Evolutionary conservation across 2,329 filamentous ascomycete genomes (phyloP), one percentile per base, ranked within the genome.

Genomic region (Fusarium tupiense): DNA sequence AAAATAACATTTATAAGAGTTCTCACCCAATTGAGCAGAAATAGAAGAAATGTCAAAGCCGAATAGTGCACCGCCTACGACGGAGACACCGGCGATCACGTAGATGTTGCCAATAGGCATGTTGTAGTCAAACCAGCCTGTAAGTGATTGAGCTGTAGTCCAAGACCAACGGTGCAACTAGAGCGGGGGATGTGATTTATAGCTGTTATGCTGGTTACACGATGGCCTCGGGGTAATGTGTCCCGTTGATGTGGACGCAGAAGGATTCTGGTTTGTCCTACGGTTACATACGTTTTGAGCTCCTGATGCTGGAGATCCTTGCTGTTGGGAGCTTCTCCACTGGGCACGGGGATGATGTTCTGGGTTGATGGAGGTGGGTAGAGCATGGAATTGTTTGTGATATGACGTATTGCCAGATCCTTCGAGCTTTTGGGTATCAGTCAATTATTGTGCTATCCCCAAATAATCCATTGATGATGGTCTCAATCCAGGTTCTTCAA

Each of bases 1-100:
- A 72, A 83, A 83, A 64, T 83, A 83, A 61, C 82, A 83, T 44
- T 78, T 79, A 61, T 83, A 83, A 29, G 81, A 80, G 58, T 83
- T 80, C 73, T 81, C 80, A 52, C 79, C 79, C 37, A 78, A 58
- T 11, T 77, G 76, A 17, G 76, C 76, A 22, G 75, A 77, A 4
- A 77, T 69, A 5, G 76, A 77, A 11, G 75, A 77, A 43, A 77
- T 77, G 6, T 77, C 76, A 24, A 77, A 77, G 31, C 76, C 76
- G 61, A 77, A 77, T 9, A 77, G 76, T 57, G 76, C 76, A 20
- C 76, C 76, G 38, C 76, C 76, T 13, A 77, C 64, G 19, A 77
- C 76, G 31, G 76, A 50, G 49, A 73, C 73, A 40, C 69, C 76
- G 11, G 76, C 76, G 46, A 77, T 77, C 43, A 72, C 76, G 60